Base-by-base conservation (phyloP, 306 rosid genomes). In the Quercus mongolica region DNA sequence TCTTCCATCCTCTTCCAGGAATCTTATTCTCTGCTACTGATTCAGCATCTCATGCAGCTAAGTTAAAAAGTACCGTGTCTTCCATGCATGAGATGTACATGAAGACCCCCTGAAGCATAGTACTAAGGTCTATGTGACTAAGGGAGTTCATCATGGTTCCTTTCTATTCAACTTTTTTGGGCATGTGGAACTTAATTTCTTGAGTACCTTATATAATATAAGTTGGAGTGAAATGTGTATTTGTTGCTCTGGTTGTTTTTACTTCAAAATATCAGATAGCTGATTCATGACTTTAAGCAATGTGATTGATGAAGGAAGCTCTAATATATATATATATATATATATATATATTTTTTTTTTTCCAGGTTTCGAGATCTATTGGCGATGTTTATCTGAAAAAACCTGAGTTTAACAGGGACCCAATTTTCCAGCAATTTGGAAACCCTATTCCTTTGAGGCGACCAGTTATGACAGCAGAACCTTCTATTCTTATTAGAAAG, bases 341-440 rank as follows among this genome's bases (percentile, higher is more conserved):
- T 75, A 33, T 67, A 8, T 35, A 25, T 25, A 25, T 75, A 21
- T 67, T 0, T 35, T 21, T 21, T 21, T 67, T n/a, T 35, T 46
- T 79, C 79, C 89, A 95, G 99, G 99, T 95, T 69, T 95, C 99
- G 55, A 90, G 99, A 79, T 93, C 99, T 44, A 92, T 95, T 56
- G 99, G 99, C 0, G 99, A 95, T 69, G 92, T 89, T 30, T 95
- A 95, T 75, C 82, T 95, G 78, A 95, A 95, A 87, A 93, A 81
- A 80, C 99, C 99, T 1, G 99, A 93, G 74, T 86, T 89, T 78
- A 85, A 80, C 74, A 84, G 91, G 71, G 97, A 94, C 82, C 95
- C 97, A 5, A 64, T 82, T 71, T 94, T 88, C 69, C 94, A 88
- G 87, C 92, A 88, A 83, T 91, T 85, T 56, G 89, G 82, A 23